Percentiles rank a stretch among this genome's conserved stretches.
Conservation (phyloP, 2,329 filamentous ascomycete species). For the Aureobasidium sp. region DNA sequence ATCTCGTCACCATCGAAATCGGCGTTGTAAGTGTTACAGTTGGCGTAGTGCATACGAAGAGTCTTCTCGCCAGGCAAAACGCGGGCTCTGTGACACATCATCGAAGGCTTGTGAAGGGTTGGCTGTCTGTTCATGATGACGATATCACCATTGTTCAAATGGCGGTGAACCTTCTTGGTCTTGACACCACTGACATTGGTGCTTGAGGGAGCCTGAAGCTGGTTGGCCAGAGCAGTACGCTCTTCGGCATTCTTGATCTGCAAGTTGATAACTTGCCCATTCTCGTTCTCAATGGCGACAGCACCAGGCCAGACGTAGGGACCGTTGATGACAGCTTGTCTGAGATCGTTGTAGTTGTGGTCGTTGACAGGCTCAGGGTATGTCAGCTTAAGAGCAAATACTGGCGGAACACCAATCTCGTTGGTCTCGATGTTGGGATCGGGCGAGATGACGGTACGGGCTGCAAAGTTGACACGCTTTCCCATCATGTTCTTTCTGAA, state of each 20-base stretch:
- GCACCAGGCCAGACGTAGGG: conserved; percentile 91
- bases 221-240: conserved; percentile 80
- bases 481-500: conserved; percentile 99
- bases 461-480: conserved; percentile 97
- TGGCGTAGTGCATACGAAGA: conserved; percentile 98
- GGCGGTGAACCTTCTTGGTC: conserved; percentile 94
- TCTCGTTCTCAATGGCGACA: conserved; percentile 89
- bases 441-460: conserved; percentile 93
- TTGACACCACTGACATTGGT: conserved; percentile 64
- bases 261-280: conserved; percentile 81
- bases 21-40: conserved; percentile 98
- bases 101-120: conserved; percentile 95
- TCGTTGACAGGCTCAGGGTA: conserved; percentile 97
- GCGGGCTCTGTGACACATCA: conserved; percentile 93
- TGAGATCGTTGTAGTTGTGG: conserved; percentile 92
- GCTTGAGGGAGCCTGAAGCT: conserved; percentile 77
- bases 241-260: conserved; percentile 83
- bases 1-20: conserved; percentile 99
- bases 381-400: conserved; percentile 91
- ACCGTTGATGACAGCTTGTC: conserved; percentile 93
- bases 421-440: conserved; percentile 99
- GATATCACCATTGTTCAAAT: conserved; percentile 92
- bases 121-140: conserved; percentile 99
- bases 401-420: conserved; percentile 96
- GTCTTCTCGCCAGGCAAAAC: conserved; percentile 93